Evolutionary conservation across 805 yeast species (phyloP), one percentile per base, ranked within the genome.

Genomic region (Starmera quercuum): DNA sequence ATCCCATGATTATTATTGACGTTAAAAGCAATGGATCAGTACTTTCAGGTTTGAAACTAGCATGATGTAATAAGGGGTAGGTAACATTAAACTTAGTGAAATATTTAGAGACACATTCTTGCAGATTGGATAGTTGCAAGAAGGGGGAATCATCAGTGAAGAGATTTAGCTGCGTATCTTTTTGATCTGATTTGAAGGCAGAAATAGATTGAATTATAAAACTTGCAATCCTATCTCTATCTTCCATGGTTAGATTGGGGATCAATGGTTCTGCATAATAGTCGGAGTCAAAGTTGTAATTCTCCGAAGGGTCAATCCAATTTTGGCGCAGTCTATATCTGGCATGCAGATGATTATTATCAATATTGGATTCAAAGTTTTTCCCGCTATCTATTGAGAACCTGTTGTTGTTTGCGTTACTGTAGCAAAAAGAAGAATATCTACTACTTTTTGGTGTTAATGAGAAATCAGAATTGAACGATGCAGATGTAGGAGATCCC

Each of bases 221-320:
- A n/a, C n/a, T n/a, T n/a, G n/a, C n/a, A n/a, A n/a, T n/a, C n/a
- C n/a, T n/a, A n/a, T n/a, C n/a, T n/a, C 28, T 12, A 26, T 16
- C 16, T 6, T 30, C 32, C 7, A 6, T 5, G 20, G 14, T n/a
- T 6, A 30, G n/a, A 2, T 8, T 15, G 15, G 32, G 32, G 2
- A 30, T 16, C 5, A 16, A 9, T 5, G 32, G 32, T 30, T 30
- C 32, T 4, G 20, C 20, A 30, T 21, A 30, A 11, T 30, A 22
- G 13, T 22, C 32, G 7, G 32, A 30, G 17, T 30, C 32, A 22
- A 30, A 30, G 15, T 30, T 30, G 14, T 30, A 30, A 11, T 30
- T 30, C 15, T 29, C 31, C 6, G 31, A 28, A 12, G 30, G 16
- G 11, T 29, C 23, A 13, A 15, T 6, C 31, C 24, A 15, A 5